Evolutionary conservation across 306 rosid species (phyloP).

Genomic region (Quercus gilva): DNA sequence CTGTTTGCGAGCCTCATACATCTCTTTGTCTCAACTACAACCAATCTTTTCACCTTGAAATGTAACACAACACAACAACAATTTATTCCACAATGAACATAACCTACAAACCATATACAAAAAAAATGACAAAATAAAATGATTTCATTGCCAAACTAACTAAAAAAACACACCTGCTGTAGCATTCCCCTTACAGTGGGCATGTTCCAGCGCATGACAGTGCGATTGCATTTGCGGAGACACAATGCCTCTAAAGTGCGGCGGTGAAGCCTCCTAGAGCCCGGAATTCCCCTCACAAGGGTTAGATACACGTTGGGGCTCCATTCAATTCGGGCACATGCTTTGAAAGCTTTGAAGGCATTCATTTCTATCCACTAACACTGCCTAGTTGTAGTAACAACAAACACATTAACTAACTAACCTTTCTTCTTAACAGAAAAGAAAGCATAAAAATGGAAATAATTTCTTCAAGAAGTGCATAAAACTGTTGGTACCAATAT

Average conservation of each 20-base stretch:
- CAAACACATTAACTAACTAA: too few species aligned
- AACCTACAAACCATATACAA: background rate
- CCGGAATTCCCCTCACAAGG: slow-evolving; percentile 55
- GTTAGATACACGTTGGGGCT: slow-evolving; percentile 52
- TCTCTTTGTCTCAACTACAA: slow-evolving; percentile 53
- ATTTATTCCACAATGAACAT: background rate
- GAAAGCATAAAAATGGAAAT: too few species aligned
- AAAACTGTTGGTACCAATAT: too few species aligned
- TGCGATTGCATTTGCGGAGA: slow-evolving; percentile 41
- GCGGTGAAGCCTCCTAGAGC: slow-evolving; percentile 56
- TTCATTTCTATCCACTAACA: slow-evolving; percentile 32
- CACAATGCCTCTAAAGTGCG: slow-evolving; percentile 48
- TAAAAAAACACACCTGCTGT: slow-evolving; percentile 30
- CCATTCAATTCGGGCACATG: slow-evolving; percentile 53
- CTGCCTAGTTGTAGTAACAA: too few species aligned
- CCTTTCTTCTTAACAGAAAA: too few species aligned
- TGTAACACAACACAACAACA: background rate
- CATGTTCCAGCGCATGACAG: slow-evolving; percentile 59
- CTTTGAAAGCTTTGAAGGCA: slow-evolving; percentile 68
- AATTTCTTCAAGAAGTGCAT: too few species aligned
- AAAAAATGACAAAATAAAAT: background rate
- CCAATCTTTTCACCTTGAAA: slow-evolving; percentile 48
- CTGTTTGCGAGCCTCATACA: slow-evolving; percentile 50
- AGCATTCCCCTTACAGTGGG: slow-evolving; percentile 56
- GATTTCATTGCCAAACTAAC: background rate